phyloP scores from a whole-genome alignment of 163 green algal species.

The Scenedesmus sp. region DNA sequence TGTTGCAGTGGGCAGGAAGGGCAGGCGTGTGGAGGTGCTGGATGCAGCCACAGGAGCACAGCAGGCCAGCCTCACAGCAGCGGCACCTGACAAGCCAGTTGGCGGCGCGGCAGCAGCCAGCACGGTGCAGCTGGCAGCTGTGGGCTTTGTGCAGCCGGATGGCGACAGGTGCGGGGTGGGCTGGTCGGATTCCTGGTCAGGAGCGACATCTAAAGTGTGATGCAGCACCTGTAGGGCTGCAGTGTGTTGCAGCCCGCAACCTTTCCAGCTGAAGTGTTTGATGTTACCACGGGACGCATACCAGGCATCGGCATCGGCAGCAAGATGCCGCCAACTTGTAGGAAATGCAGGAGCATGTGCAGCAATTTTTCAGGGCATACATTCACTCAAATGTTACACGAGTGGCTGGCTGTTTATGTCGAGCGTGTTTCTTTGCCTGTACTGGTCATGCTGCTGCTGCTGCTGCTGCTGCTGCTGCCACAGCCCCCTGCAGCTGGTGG shows the following conservation, averaged over 20 bases:
- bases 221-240: neutral
- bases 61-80: constrained; percentile 15
- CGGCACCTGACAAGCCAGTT: neutral
- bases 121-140: constrained; percentile 30
- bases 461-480: neutral
- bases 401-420: neutral
- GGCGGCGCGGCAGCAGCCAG: neutral
- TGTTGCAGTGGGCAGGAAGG: constrained; percentile 34
- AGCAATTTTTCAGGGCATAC: no score
- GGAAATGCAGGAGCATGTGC: no score
- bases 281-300: no score
- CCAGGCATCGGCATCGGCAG: no score
- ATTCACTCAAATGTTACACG: no score
- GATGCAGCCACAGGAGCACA: constrained; percentile 12
- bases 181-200: neutral
- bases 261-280: no score
- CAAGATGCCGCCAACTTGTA: no score
- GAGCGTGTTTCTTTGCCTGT: neutral
- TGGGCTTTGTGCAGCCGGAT: constrained; percentile 18
- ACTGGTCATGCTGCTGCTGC: neutral
- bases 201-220: neutral
- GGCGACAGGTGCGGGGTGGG: neutral
- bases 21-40: constrained; percentile 23
- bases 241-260: no score
- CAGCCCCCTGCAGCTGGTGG: constrained; percentile 45